Evolutionary conservation across 1,284 basidiomycete species (phyloP).

Genomic region (Bjerkandera adusta): DNA sequence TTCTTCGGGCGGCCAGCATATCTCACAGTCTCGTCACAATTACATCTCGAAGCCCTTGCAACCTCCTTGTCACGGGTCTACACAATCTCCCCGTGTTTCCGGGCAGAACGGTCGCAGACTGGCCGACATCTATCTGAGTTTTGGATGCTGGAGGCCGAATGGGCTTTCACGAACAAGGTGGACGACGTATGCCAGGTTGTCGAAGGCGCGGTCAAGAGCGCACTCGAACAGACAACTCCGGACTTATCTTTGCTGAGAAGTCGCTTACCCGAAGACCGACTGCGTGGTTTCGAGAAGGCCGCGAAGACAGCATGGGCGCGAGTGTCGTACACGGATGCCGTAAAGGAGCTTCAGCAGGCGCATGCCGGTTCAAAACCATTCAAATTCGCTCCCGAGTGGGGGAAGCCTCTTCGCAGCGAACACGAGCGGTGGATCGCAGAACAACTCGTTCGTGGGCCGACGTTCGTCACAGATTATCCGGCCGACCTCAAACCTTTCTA

Average conservation of each 20-base stretch:
- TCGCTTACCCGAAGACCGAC: conserved; percentile 29
- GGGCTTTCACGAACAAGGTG: conserved; percentile 57
- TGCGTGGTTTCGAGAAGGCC: conserved; percentile 33
- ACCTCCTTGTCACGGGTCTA: conserved; percentile 82
- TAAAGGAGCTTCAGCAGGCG: conserved; percentile 51
- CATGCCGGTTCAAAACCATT: conserved; percentile 38
- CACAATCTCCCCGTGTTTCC: conserved; percentile 89
- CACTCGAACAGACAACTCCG: conserved; percentile 31
- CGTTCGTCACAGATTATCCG: conserved; percentile 94
- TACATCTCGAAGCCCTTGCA: conserved; percentile 91
- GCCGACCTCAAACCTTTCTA: conserved; percentile 89
- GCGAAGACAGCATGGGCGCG: conserved; percentile 54
- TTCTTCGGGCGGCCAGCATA: conserved; percentile 79
- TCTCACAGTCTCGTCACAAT: conserved; percentile 92
- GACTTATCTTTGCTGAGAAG: conserved; percentile 42
- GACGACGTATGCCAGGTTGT: conserved; percentile 68
- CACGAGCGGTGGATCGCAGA: conserved; percentile 92
- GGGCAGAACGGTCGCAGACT: conserved; percentile 88
- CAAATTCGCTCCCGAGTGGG: conserved; percentile 65
- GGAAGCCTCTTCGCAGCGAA: conserved; percentile 76
- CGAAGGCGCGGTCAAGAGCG: conserved; percentile 61
- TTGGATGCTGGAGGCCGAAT: conserved; percentile 98
- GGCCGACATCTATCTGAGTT: conserved; percentile 95
- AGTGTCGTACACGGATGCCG: conserved; percentile 80
- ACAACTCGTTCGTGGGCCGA: conserved; percentile 63